These are phyloP conservation scores for Castanea sativa DNA, from an alignment of 306 rosid genomes.

Conservation along the genomic window DNA sequence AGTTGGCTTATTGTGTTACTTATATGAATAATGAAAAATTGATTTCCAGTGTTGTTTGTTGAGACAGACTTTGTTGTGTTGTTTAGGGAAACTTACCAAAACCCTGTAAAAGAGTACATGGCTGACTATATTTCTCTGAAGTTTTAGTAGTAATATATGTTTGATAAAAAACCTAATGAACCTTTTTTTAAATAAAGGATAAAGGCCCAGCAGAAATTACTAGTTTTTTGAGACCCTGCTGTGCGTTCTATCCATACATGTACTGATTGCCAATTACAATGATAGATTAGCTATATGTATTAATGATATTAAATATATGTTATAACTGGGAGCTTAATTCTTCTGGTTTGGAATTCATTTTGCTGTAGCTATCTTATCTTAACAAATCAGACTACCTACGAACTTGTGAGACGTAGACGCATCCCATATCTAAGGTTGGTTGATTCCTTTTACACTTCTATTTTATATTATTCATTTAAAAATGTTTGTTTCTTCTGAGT, in stretches of 20 bases:
- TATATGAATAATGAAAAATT: not conserved
- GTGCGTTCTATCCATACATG: too few relatives aligned
- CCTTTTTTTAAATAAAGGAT: too few relatives aligned
- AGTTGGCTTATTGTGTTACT: not conserved
- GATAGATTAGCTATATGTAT: not conserved
- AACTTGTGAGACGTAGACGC: constrained; percentile 93
- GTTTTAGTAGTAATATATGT: not conserved
- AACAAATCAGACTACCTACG: constrained; percentile 93
- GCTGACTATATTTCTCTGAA: not conserved
- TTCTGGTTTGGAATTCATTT: constrained; percentile 21
- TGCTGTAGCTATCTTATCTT: constrained; percentile 79
- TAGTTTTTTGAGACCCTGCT: too few relatives aligned
- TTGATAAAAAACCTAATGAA: not conserved
- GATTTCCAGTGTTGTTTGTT: not conserved
- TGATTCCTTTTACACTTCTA: constrained; percentile 16
- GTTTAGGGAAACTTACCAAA: not conserved
- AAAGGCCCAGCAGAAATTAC: too few relatives aligned
- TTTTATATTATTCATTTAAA: constrained; percentile 1
- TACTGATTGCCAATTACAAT: not conserved
- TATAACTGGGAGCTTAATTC: constrained; percentile 1
- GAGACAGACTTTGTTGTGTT: not conserved
- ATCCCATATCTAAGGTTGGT: constrained; percentile 84
- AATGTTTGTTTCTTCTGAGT: constrained; percentile 9
- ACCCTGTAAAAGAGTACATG: not conserved
- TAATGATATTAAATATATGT: not conserved